Evolutionary conservation across 805 yeast species (phyloP), one percentile per base, ranked within the genome.

Genomic region (Isabelozyma gotoi): DNA sequence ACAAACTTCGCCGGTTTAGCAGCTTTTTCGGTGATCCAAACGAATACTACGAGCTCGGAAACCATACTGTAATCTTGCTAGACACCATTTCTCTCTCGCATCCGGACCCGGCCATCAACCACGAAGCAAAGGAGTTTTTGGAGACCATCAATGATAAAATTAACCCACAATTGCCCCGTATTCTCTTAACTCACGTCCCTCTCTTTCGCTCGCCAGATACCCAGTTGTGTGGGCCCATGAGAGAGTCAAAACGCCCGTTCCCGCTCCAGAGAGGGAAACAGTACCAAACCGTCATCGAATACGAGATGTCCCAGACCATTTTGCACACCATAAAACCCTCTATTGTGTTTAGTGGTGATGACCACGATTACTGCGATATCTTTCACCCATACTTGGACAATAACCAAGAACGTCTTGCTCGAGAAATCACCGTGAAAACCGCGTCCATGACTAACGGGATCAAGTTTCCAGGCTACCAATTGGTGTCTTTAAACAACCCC

Each of bases 361-460:
- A 94, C 61, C 99, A 94, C 67, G 99, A 94, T 62, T 90, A 88
- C 53, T 94, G 99, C 62, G 88, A 86, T 50, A 76, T 85, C 21
- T 65, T 67, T 16, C 97, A 91, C 59, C 54, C 61, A 8, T 63
- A 49, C 41, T 42, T 38, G 3, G 41, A 44, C 27, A 44, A 56
- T 20, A 52, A 55, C 2, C 46, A 44, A 5, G 43, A 38, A 19
- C 43, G 44, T n/a, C 73, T 80, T 2, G 84, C 67, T 3, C 48
- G 83, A 40, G 99, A 94, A 60, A 81, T 85, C 49, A 88, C 97
- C 0, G 90, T 91, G 20, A 94, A 94, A 62, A 81, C 96, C 3
- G 81, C 85, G 41, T 85, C 97, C 11, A 87, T 94, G 96, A 91
- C 96, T 17, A 87, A 88, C 82, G 98, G 98, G 0, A 82, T 94